phyloP scores from a whole-genome alignment of 345 rosid genomes.

The Passiflora organensis region DNA sequence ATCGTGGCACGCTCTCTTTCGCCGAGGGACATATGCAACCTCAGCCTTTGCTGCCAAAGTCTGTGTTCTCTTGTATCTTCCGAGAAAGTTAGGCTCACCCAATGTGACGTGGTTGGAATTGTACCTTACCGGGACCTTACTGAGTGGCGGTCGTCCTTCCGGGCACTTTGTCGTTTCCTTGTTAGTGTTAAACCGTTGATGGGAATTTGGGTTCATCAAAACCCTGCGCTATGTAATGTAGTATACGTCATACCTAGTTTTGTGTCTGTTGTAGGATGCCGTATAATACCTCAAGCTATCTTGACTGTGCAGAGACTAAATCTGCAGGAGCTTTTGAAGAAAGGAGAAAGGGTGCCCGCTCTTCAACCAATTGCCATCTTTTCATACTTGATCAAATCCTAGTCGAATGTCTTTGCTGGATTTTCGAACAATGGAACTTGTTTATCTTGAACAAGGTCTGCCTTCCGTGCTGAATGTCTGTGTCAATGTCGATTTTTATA shows the following conservation, averaged over 20 bases:
- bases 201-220: conserved; percentile 89
- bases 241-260: conserved; percentile 84
- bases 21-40: conserved; percentile 54
- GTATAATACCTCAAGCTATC: conserved; percentile 63
- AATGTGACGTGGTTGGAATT: conserved; percentile 53
- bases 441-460: conserved; percentile 48
- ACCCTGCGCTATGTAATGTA: conserved; percentile 87
- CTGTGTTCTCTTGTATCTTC: conserved; percentile 38
- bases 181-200: conserved; percentile 52
- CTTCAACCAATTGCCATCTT: conserved; percentile 60
- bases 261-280: conserved; percentile 67
- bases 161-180: conserved; percentile 60
- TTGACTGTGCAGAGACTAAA: conserved; percentile 71
- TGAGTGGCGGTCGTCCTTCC: conserved; percentile 66
- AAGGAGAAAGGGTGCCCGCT: conserved; percentile 60
- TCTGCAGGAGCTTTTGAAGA: conserved; percentile 63
- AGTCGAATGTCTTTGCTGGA: conserved; percentile 68
- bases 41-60: conserved; percentile 56
- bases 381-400: conserved; percentile 69
- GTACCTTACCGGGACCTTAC: conserved; percentile 46
- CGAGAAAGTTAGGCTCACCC: conserved; percentile 66
- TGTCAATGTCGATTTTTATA: neutral
- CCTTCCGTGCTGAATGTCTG: conserved; percentile 1
- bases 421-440: conserved; percentile 38
- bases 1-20: conserved; percentile 47